Evolutionary conservation across 148 eudicot genomes (phyloP), one percentile per base, ranked within the genome.

Genomic region (Heliamphora exappendiculata): DNA sequence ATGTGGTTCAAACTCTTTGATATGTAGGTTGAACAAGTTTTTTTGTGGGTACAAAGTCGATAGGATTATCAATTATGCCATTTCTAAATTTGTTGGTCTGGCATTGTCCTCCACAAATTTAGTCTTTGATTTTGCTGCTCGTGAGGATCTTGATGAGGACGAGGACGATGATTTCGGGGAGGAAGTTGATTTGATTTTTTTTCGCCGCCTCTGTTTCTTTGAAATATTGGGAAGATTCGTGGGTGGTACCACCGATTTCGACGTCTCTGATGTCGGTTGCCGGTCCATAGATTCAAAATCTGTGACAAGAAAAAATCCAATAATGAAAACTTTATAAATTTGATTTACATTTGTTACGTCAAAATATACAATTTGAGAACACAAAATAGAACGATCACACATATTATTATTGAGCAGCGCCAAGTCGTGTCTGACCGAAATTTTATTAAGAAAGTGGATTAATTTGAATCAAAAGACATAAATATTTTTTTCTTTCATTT

Each of bases 151-250:
- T 36, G 90, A 55, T 8, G 90, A 83, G 59, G 89, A 84, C 19
- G 90, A 83, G 59, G 89, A 84, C 19, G 88, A 82, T 60, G 83
- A 76, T 66, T 71, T 74, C 7, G 92, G 73, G 44, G 87, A 85
- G 37, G 93, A 81, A 19, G 70, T 80, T 59, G 82, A 85, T 63
- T 78, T 91, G 20, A 33, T 62, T 81, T 89, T 91, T 80, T 88
- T 91, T 29, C 88, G 77, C 34, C 88, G 77, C 80, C 51, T 89
- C 20, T 62, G 85, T 79, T 89, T 91, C 80, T 89, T 91, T 20
- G 89, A 84, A 19, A 55, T 62, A 57, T 67, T 81, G 5, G 88
- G 87, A 39, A 79, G 50, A 14, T 78, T 88, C 29, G 86, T 53
- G 8, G 88, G 84, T 29, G 88, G 78, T 62, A 82, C 58, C 71